A percentile compares a stretch with the other conserved stretches of the same genome.
Evolutionary conservation across 2,329 filamentous ascomycete species (phyloP).

Genomic region (Dothistroma pini): DNA sequence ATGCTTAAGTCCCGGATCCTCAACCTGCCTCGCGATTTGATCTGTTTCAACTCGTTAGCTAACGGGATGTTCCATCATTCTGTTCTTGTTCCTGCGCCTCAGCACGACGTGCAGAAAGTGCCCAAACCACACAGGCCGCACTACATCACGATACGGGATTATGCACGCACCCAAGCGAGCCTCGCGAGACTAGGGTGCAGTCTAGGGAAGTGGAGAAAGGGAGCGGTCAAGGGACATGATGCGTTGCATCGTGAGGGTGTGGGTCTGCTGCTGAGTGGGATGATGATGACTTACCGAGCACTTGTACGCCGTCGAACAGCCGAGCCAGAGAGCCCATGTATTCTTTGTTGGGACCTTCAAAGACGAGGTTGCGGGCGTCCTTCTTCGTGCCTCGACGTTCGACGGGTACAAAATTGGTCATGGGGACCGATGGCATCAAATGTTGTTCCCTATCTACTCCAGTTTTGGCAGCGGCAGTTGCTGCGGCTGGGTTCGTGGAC

Average conservation of each 20-base stretch:
- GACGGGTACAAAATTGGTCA: conserved; percentile 69
- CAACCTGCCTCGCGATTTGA: conserved; percentile 92
- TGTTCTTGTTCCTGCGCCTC: not conserved
- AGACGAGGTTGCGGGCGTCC: conserved; percentile 65
- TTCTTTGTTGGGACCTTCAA: conserved; percentile 76
- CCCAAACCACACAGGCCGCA: not conserved
- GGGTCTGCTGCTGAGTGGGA: conserved; percentile 8
- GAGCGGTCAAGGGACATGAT: conserved; percentile 9
- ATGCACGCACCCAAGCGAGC: conserved; percentile 16
- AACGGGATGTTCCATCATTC: not conserved
- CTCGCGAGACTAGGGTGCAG: not conserved
- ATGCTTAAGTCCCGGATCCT: conserved; percentile 87
- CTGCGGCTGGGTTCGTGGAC: conserved; percentile 15
- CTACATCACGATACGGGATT: not conserved
- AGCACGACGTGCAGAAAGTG: conserved; percentile 10
- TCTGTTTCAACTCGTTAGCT: conserved; percentile 51
- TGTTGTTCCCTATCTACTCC: conserved; percentile 54
- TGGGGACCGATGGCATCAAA: conserved; percentile 51
- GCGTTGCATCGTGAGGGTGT: conserved; percentile 13
- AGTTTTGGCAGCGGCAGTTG: not conserved
- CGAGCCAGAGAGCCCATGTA: conserved; percentile 91
- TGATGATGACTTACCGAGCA: conserved; percentile 68
- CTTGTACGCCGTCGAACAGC: conserved; percentile 88
- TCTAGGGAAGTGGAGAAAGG: conserved; percentile 4
- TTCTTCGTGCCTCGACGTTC: conserved; percentile 39